Base-by-base conservation (phyloP, 805 yeast genomes). In the Metschnikowia lachancei region DNA sequence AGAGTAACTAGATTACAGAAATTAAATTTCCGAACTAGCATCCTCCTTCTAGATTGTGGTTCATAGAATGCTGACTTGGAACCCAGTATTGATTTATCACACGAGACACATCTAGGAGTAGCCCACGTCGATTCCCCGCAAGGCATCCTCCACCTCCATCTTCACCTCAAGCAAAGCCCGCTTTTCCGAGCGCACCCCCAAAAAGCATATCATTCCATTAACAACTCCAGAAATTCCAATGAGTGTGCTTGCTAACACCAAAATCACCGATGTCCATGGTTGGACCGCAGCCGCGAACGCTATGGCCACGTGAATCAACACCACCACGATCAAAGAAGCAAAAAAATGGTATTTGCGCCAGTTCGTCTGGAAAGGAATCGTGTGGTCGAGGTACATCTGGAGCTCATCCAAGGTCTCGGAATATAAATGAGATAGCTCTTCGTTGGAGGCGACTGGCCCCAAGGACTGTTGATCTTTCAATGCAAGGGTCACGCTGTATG, bases 171-270 rank as follows among this genome's bases (percentile, higher is more conserved):
- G 68, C 39, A 94, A 65, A 0, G 91, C 92, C 39, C 98, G 71
- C 42, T 70, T 62, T 61, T 94, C 99, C n/a, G 80, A 75, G 29
- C 89, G 72, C 0, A 95, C 95, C 60, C 91, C 92, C 26, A 89
- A 59, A 46, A 74, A 77, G 34, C 92, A 91, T 37, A 94, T 85
- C 45, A 87, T 59, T 0, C 96, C 96, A 60, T 89, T 83, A 1
- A 85, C 62, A 0, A 78, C 67, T 0, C 96, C 97, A 0, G 91
- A 75, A 2, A 81, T 73, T 0, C 82, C 74, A 2, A 89, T 62
- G 0, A 81, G 53, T 0, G 79, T 70, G 1, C 86, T 76, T 3
- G 75, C 72, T 1, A 87, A 51, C 14, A 81, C 72, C 62, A 89
- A 76, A 6, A 89, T 60, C n/a, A 88, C 79, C 0, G 88, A 77